Conservation (phyloP, 2,329 filamentous ascomycete genomes). For the Arthrobotrys pseudoclavata region DNA sequence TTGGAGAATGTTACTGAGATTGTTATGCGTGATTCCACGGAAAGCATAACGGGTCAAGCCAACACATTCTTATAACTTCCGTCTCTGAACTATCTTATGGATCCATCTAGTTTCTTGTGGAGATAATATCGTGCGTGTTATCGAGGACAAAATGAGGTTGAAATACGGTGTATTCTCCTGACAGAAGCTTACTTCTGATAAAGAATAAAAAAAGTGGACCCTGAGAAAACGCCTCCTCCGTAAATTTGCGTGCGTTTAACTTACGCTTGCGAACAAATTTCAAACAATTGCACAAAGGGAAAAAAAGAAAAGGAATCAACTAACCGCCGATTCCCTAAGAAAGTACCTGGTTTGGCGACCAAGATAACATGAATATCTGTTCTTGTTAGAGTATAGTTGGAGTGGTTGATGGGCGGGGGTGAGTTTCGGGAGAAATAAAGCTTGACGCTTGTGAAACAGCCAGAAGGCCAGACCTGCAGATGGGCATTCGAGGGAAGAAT, state of each 20-base stretch:
- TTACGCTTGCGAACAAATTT: constrained; percentile 1
- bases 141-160: too few species aligned
- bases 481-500: background rate
- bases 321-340: background rate
- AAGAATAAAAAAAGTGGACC: background rate
- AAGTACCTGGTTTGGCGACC: background rate
- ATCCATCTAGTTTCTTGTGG: too few species aligned
- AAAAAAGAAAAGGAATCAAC: background rate
- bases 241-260: constrained; percentile 4
- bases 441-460: constrained; percentile 16
- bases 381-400: background rate
- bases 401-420: background rate
- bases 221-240: constrained; percentile 5
- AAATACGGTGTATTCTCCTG: background rate
- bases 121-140: too few species aligned
- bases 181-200: background rate
- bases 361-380: background rate
- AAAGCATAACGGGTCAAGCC: too few species aligned
- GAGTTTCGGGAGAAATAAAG: constrained; percentile 1
- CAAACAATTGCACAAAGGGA: background rate
- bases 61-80: too few species aligned
- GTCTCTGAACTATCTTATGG: too few species aligned
- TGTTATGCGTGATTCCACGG: too few species aligned
- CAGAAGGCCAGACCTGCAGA: constrained; percentile 1
- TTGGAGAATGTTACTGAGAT: too few species aligned